phyloP scores from a whole-genome alignment of 768 basidiomycete genomes.

The Mycena vitilis region DNA sequence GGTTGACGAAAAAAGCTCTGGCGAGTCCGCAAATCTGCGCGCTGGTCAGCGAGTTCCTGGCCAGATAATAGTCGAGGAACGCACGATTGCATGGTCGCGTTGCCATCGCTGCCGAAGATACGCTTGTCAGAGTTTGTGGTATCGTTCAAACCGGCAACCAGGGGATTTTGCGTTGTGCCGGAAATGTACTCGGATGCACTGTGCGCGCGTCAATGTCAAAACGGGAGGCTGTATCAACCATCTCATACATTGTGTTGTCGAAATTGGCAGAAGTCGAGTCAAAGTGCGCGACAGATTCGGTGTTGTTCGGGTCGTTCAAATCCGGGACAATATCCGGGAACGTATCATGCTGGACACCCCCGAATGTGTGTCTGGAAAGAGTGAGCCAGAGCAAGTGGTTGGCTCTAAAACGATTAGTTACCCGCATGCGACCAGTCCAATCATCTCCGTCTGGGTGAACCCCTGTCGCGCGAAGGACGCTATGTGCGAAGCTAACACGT shows the following conservation, averaged over 20 bases:
- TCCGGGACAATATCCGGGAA: slow-evolving; percentile 13
- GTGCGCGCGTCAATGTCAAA: neutral
- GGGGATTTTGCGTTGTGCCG: slow-evolving; percentile 12
- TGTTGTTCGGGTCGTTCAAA: slow-evolving; percentile 3
- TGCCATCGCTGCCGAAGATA: slow-evolving; percentile 23
- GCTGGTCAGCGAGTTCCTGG: too few relatives aligned
- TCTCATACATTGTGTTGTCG: too few relatives aligned
- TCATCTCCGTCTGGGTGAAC: too few relatives aligned
- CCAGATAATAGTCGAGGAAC: neutral
- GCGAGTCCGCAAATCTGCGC: slow-evolving; percentile 14
- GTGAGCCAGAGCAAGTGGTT: neutral
- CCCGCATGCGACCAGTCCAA: too few relatives aligned
- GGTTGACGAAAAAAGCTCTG: slow-evolving; percentile 8
- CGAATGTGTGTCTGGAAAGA: neutral
- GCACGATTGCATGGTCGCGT: slow-evolving; percentile 21
- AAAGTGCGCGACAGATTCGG: slow-evolving; percentile 7
- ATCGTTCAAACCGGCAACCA: slow-evolving; percentile 11
- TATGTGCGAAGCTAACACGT: too few relatives aligned
- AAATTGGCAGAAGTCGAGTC: slow-evolving; percentile 8
- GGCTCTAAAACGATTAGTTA: too few relatives aligned
- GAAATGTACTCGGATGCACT: slow-evolving; percentile 21
- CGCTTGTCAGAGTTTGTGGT: slow-evolving; percentile 14
- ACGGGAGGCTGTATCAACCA: too few relatives aligned
- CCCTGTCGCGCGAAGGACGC: too few relatives aligned
- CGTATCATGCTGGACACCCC: slow-evolving; percentile 6